Conservation (phyloP, 805 yeast genomes). For the Candida krabiensis region DNA sequence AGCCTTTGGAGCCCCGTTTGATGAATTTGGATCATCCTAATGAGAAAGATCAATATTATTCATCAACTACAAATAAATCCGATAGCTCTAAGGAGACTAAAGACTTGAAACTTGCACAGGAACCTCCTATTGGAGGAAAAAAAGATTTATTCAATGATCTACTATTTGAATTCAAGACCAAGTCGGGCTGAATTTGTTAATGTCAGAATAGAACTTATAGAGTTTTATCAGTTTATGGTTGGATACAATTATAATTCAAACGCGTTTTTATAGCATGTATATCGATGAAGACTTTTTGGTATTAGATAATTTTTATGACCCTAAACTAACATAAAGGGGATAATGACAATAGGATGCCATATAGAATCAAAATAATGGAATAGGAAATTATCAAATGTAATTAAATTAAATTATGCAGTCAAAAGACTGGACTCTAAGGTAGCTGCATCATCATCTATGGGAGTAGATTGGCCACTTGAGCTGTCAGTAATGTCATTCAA, state of each 20-base stretch:
- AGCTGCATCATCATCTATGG: slow-evolving; percentile 20
- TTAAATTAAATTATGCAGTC: slow-evolving; percentile 16
- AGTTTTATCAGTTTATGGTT: no score
- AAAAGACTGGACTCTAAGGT: slow-evolving; percentile 18
- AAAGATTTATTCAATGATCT: slow-evolving; percentile 15
- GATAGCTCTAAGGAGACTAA: background rate
- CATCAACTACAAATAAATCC: no score
- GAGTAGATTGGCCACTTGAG: slow-evolving; percentile 23
- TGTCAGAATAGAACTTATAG: no score
- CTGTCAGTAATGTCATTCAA: slow-evolving; percentile 18
- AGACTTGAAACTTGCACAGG: background rate
- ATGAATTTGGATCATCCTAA: no score
- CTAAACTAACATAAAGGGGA: background rate
- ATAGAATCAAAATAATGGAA: no score
- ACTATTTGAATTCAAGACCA: slow-evolving; percentile 12
- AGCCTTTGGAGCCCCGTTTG: no score
- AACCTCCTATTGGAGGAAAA: background rate
- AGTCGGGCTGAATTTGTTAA: slow-evolving; percentile 3
- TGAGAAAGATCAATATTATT: no score
- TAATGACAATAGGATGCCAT: no score
- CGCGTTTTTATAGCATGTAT: no score
- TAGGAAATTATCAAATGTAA: no score
- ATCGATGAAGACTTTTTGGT: no score
- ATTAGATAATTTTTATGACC: slow-evolving; percentile 3
- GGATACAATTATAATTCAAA: no score